Evolutionary conservation across 805 yeast species (phyloP), one percentile per base, ranked within the genome.

Genomic region (Monosporozyma siamensis): DNA sequence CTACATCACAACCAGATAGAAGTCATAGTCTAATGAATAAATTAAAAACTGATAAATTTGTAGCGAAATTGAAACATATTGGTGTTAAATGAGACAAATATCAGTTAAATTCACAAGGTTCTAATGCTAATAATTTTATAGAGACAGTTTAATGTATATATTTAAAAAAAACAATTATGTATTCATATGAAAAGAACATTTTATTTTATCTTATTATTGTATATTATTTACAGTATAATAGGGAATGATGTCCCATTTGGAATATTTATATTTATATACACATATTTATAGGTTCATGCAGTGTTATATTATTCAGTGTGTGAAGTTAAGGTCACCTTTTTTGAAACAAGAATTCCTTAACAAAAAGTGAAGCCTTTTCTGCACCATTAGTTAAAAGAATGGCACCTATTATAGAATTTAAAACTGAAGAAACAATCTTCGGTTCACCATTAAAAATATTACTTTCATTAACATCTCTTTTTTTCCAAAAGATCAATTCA

Each of bases 381-480:
- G 76, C 72, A 4, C 92, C 92, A 52, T 79, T 78, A 22, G 70
- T 67, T 26, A 76, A 64, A 27, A 80, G 68, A 40, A 83, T 74
- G 2, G 82, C 89, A 21, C 92, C 92, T 23, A 83, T 63, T 43
- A 82, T 63, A 4, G 90, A 80, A 52, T 68, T 68, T 46, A 77
- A 57, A 58, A 76, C 72, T 47, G 76, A 74, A 3, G 78, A 72
- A 45, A 70, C 66, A 10, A 78, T 73, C 44, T 72, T 66, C 54
- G 72, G 59, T 54, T 78, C 82, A 30, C 84, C 85, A 54, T 75
- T 77, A 38, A 55, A 58, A 5, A 4, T 6, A 37, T 71, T 68
- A 46, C 63, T 65, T 45, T 69, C 60, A 34, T 68, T 63, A 31
- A 70, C 70, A 50, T 72, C 71, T 63, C 74, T 71, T 52, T 74